These are phyloP conservation scores for Fragaria iinumae DNA, from an alignment of 306 rosid species.

Conservation along the genomic window DNA sequence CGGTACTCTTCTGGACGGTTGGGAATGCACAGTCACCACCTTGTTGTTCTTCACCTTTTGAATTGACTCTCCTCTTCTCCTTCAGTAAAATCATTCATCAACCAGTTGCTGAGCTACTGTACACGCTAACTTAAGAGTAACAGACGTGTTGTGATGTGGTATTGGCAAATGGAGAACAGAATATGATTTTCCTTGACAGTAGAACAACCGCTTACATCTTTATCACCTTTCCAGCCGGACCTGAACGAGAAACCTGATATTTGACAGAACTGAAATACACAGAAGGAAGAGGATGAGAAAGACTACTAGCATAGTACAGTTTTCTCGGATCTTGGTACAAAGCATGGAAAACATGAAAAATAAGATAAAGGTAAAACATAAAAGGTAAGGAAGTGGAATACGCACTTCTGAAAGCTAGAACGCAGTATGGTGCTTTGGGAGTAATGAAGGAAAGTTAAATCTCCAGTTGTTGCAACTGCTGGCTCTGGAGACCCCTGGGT, in stretches of 20 bases:
- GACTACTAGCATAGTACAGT: not conserved
- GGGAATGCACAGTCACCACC: not conserved
- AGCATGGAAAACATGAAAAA: not conserved
- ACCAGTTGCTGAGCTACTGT: not conserved
- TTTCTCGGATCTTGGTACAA: not conserved
- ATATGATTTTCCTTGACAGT: not conserved
- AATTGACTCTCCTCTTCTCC: not conserved
- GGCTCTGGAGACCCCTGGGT: conserved; percentile 1
- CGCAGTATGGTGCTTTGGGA: not conserved
- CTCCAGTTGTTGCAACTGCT: conserved; percentile 1
- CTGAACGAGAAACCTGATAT: conserved; percentile 1
- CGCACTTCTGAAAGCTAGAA: not conserved
- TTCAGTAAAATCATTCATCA: not conserved
- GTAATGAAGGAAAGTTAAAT: not conserved
- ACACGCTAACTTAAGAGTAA: not conserved
- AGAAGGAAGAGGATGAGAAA: not conserved
- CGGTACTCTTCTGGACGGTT: not conserved
- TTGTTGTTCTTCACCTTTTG: not conserved
- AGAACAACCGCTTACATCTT: not conserved
- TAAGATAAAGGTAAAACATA: not conserved
- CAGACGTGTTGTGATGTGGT: not conserved
- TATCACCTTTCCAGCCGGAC: not conserved
- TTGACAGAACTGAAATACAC: not conserved
- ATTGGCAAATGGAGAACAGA: not conserved
- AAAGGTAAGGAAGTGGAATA: not conserved